phyloP scores from a whole-genome alignment of 108 stramenopile species.

The Craspedostauros australis region DNA sequence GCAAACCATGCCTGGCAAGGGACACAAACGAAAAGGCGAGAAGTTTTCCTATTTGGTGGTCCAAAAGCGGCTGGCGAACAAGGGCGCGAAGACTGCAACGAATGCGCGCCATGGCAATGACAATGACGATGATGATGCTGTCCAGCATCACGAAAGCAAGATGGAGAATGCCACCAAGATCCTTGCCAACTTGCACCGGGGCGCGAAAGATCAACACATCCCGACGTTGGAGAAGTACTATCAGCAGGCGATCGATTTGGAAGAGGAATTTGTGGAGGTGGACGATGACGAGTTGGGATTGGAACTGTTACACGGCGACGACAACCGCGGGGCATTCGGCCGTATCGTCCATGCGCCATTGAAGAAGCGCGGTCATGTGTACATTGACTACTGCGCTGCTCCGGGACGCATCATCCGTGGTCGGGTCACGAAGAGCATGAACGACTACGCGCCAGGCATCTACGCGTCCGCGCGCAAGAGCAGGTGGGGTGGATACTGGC shows the following conservation, averaged over 20 bases:
- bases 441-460: constrained; percentile 56
- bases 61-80: constrained; percentile 67
- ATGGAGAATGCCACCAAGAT: constrained; percentile 44
- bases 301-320: constrained; percentile 57
- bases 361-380: constrained; percentile 71
- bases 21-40: constrained; percentile 47
- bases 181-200: constrained; percentile 32
- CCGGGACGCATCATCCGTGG: constrained; percentile 57
- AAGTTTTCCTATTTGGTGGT: constrained; percentile 81
- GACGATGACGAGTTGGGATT: constrained; percentile 57
- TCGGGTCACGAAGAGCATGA: constrained; percentile 45
- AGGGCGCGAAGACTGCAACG: too few relatives aligned
- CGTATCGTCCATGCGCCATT: constrained; percentile 69
- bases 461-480: constrained; percentile 67
- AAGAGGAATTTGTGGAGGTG: constrained; percentile 45
- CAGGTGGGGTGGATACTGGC: constrained; percentile 84
- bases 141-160: background rate
- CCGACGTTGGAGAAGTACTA: constrained; percentile 9
- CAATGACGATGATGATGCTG: constrained; percentile 1
- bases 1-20: constrained; percentile 63
- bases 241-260: constrained; percentile 29
- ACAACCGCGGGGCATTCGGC: constrained; percentile 48
- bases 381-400: constrained; percentile 68
- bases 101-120: constrained; percentile 9
- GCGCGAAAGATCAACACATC: constrained; percentile 27